These are phyloP conservation scores for Sanghuangporus weigelae DNA, from an alignment of 1,284 basidiomycete genomes.

Conservation along the genomic window DNA sequence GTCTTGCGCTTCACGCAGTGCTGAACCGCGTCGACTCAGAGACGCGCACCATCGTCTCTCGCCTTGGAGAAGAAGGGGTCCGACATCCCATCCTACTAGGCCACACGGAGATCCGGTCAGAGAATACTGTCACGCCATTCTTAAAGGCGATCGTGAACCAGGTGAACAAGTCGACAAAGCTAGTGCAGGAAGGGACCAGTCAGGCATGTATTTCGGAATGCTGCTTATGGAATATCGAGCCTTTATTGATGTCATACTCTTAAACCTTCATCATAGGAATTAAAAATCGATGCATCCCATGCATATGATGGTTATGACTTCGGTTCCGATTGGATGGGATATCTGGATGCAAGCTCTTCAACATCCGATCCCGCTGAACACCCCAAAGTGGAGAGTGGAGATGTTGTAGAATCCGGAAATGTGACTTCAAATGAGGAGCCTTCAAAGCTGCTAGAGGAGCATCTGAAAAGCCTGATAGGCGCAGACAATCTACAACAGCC, in stretches of 20 bases:
- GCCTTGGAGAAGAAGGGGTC: neutral
- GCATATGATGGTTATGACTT: too few relatives aligned
- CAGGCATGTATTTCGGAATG: neutral
- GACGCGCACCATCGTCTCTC: neutral
- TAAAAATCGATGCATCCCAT: too few relatives aligned
- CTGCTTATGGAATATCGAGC: neutral
- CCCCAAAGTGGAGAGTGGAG: neutral
- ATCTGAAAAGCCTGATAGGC: neutral
- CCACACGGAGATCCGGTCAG: neutral
- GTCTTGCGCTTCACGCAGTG: neutral
- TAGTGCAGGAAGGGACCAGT: neutral
- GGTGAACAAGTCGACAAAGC: neutral
- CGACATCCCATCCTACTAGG: neutral
- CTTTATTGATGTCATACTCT: too few relatives aligned
- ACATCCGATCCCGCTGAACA: too few relatives aligned
- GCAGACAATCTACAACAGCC: neutral
- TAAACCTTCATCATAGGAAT: too few relatives aligned
- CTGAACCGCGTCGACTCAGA: neutral
- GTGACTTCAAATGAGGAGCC: neutral
- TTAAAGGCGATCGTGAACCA: neutral
- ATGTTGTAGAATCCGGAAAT: neutral
- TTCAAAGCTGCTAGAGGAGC: neutral
- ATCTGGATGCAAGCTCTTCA: too few relatives aligned
- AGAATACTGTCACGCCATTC: neutral
- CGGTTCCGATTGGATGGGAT: too few relatives aligned